A percentile compares a stretch with the other conserved stretches of the same genome.
phyloP scores from a whole-genome alignment of 2,329 filamentous ascomycete genomes.

The Tympanopsis confertula region DNA sequence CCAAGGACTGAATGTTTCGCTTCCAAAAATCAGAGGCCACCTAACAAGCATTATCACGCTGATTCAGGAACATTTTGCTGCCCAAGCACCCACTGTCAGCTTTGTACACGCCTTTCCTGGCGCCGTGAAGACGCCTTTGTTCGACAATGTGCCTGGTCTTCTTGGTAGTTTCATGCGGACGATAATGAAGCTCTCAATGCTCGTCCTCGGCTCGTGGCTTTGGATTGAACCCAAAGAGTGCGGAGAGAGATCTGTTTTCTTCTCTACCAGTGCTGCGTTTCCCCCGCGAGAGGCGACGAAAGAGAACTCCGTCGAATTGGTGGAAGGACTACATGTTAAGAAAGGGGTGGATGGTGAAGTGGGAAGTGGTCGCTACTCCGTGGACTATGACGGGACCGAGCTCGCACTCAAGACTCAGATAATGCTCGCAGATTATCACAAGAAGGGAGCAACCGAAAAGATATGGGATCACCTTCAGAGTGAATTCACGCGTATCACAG shows the following conservation, averaged over 20 bases:
- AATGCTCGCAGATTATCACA: conserved; percentile 12
- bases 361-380: conserved; percentile 25
- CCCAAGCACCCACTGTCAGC: conserved; percentile 25
- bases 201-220: conserved; percentile 5
- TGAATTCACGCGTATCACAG: conserved; percentile 20
- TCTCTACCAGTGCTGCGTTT: conserved; percentile 20
- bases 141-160: conserved; percentile 8
- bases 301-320: conserved; percentile 10
- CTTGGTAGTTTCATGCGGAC: conserved; percentile 9
- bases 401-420: conserved; percentile 12
- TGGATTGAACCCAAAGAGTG: conserved; percentile 16
- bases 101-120: conserved; percentile 28
- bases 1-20: conserved; percentile 23
- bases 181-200: conserved; percentile 14
- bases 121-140: conserved; percentile 19
- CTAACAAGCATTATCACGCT: conserved; percentile 36
- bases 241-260: conserved; percentile 24
- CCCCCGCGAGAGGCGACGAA: conserved; percentile 10
- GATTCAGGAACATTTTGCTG: conserved; percentile 32
- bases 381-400: conserved; percentile 18
- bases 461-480: conserved; percentile 22
- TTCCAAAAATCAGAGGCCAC: conserved; percentile 27
- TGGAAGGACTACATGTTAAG: conserved; percentile 11
- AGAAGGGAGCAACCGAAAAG: conserved; percentile 14
- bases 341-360: conserved; percentile 15